phyloP scores from a whole-genome alignment of 2,329 filamentous ascomycete species.

The Trichothecium sympodiale region DNA sequence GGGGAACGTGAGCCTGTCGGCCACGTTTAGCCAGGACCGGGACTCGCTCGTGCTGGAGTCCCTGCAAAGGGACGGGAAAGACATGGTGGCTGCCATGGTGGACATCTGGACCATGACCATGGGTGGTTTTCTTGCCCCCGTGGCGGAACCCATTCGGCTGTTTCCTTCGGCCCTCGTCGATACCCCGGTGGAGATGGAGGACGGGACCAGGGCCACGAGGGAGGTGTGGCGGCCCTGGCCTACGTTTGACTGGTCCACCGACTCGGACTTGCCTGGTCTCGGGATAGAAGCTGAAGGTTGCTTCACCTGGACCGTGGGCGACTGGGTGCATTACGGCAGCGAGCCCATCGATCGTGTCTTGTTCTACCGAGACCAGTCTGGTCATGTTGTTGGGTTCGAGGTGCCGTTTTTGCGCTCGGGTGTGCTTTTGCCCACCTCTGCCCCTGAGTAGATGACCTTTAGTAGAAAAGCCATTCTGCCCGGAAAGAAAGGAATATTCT shows the following conservation, averaged over 20 bases:
- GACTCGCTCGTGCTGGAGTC: conserved; percentile 14
- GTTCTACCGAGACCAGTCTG: conserved; percentile 14
- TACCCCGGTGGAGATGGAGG: conserved; percentile 4
- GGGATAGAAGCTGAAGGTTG: conserved; percentile 13
- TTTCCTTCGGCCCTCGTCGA: conserved; percentile 12
- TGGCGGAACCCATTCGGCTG: conserved; percentile 10
- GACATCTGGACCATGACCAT: conserved; percentile 13
- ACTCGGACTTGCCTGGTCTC: conserved; percentile 17
- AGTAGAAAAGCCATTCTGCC: no score
- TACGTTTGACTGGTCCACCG: conserved; percentile 4
- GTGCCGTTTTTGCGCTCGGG: conserved; percentile 20
- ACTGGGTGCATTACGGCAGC: conserved; percentile 23
- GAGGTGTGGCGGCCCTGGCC: conserved; percentile 19
- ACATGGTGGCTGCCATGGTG: conserved; percentile 10
- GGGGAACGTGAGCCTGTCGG: conserved; percentile 5
- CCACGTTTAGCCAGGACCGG: conserved; percentile 10
- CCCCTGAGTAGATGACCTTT: no score
- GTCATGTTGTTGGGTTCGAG: conserved; percentile 17
- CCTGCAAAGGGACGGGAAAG: conserved; percentile 11
- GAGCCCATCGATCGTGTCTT: conserved; percentile 21
- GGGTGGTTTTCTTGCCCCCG: conserved; percentile 10
- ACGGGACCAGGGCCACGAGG: conserved; percentile 1
- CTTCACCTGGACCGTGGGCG: conserved; percentile 18
- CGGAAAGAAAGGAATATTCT: no score
- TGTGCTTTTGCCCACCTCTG: no score